These are phyloP conservation scores for Puccinellia tenuiflora DNA, from an alignment of 176 grass and related monocot genomes.

Conservation along the genomic window DNA sequence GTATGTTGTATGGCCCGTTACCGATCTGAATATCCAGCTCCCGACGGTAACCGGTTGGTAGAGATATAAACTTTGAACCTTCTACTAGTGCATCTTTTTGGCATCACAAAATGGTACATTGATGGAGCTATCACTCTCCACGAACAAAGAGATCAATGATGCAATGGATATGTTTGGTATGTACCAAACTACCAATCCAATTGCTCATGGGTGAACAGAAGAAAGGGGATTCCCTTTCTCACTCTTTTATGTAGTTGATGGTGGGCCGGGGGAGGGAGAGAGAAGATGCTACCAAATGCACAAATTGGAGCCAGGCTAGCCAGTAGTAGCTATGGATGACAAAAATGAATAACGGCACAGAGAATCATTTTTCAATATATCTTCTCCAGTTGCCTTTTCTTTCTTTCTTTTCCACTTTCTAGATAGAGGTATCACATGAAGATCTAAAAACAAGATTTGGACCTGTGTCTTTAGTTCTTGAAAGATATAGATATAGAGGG, in stretches of 20 bases:
- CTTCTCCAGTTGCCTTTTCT: constrained; percentile 8
- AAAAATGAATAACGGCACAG: constrained; percentile 32
- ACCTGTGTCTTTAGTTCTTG: not conserved
- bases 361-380: constrained; percentile 16
- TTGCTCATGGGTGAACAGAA: constrained; percentile 8
- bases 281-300: constrained; percentile 23
- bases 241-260: constrained; percentile 21
- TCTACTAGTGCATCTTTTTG: not conserved
- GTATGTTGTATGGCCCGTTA: no score
- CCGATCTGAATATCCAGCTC: no score
- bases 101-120: not conserved
- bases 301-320: not conserved
- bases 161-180: constrained; percentile 41
- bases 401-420: constrained; percentile 22
- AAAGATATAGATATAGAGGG: constrained; percentile 22
- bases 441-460: constrained; percentile 28
- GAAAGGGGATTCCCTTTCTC: not conserved
- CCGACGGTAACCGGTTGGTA: not conserved
- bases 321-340: not conserved
- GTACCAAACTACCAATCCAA: constrained; percentile 23
- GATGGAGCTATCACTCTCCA: constrained; percentile 9
- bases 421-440: constrained; percentile 34
- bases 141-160: not conserved
- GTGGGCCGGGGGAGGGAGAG: not conserved
- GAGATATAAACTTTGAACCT: not conserved